Percentiles rank a stretch among this genome's conserved stretches.
These are phyloP conservation scores for Solanum hybrid DNA, from an alignment of 305 asterid genomes.

Conservation along the genomic window DNA sequence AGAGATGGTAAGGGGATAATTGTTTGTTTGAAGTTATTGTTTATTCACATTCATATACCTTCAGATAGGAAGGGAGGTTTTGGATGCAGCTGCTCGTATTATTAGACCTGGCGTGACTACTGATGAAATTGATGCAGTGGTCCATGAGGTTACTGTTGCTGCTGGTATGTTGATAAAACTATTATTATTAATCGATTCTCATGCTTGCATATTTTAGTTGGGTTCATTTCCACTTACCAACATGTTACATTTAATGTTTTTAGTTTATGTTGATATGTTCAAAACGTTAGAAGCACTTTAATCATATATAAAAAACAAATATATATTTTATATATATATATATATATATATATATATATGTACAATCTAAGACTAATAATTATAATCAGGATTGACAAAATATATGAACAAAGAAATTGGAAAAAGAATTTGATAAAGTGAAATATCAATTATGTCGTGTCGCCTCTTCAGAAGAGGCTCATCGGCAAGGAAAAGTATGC, in stretches of 20 bases:
- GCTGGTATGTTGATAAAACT: slow-evolving; percentile 44
- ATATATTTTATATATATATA: background rate
- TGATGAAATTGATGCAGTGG: slow-evolving; percentile 95
- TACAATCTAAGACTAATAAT: background rate
- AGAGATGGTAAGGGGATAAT: background rate
- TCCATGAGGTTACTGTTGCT: slow-evolving; percentile 91
- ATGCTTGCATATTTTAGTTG: background rate
- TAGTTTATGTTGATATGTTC: background rate
- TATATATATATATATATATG: background rate
- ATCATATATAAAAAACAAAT: background rate
- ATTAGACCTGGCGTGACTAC: slow-evolving; percentile 91
- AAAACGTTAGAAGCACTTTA: background rate
- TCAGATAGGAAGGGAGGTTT: slow-evolving; percentile 90
- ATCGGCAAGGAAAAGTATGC: background rate
- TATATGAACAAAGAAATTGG: background rate
- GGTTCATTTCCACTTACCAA: background rate
- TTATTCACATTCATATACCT: background rate
- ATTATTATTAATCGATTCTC: background rate
- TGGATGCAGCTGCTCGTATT: slow-evolving; percentile 95
- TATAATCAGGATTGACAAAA: background rate
- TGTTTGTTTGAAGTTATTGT: background rate
- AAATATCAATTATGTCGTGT: background rate
- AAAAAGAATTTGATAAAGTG: background rate
- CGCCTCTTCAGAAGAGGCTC: background rate
- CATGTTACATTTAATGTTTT: background rate